phyloP scores from a whole-genome alignment of 2,329 filamentous ascomycete genomes.

The Fusarium ambrosium region DNA sequence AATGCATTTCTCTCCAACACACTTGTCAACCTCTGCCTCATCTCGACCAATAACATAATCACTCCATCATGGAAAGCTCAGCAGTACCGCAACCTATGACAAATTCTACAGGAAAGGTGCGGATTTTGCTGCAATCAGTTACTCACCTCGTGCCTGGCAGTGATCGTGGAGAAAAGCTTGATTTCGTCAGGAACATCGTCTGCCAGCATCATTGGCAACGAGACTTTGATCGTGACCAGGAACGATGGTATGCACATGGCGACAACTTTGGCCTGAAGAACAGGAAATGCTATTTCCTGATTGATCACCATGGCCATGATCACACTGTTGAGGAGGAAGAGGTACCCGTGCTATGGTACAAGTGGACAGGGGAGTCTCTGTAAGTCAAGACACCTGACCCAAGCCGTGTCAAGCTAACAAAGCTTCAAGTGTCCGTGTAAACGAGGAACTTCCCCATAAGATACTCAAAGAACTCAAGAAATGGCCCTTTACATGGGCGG shows the following conservation, averaged over 20 bases:
- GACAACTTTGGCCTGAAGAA: slow-evolving; percentile 30
- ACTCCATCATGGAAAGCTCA: slow-evolving; percentile 14
- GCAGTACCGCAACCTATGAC: background rate
- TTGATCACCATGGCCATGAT: slow-evolving; percentile 33
- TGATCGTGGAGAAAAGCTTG: slow-evolving; percentile 17
- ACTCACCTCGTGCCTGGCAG: slow-evolving; percentile 30
- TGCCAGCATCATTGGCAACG: slow-evolving; percentile 31
- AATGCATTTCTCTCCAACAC: background rate
- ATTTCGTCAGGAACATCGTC: slow-evolving; percentile 7
- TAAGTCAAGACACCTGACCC: slow-evolving; percentile 4
- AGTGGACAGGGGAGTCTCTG: slow-evolving; percentile 36
- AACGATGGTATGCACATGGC: slow-evolving; percentile 11
- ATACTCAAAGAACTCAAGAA: slow-evolving; percentile 25
- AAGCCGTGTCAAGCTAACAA: slow-evolving; percentile 8
- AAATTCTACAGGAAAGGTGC: slow-evolving; percentile 12
- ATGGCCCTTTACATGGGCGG: slow-evolving; percentile 29
- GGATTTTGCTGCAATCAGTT: slow-evolving; percentile 24
- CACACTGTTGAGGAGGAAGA: slow-evolving; percentile 15
- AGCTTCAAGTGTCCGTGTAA: slow-evolving; percentile 1
- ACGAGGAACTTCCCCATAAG: slow-evolving; percentile 9
- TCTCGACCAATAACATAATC: background rate
- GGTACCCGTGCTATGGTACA: slow-evolving; percentile 27
- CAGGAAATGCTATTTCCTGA: slow-evolving; percentile 26
- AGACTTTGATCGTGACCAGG: slow-evolving; percentile 20
- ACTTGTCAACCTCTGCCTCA: background rate